Conservation (phyloP, 768 basidiomycete genomes). For the Rhizopogon sp. region DNA sequence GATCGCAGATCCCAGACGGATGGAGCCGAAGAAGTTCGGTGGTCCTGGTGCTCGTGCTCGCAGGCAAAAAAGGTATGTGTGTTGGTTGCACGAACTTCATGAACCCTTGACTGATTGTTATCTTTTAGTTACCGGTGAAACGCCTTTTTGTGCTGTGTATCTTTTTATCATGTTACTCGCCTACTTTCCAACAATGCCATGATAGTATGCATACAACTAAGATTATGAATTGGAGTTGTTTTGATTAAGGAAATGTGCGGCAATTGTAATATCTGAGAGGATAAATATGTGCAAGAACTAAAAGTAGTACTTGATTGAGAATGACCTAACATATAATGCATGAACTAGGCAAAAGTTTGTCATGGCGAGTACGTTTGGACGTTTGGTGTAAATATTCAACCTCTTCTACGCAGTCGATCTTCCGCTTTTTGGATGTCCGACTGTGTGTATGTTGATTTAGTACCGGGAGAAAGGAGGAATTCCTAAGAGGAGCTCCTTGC, state of each 20-base stretch:
- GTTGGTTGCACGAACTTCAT: background rate
- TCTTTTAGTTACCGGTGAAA: slow-evolving; percentile 62
- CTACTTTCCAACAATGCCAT: slow-evolving; percentile 32
- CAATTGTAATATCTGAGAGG: background rate
- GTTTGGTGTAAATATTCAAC: background rate
- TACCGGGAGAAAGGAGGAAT: background rate
- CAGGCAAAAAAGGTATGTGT: slow-evolving; percentile 85
- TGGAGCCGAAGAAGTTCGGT: slow-evolving; percentile 99
- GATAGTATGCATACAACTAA: slow-evolving; percentile 30
- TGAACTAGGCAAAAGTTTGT: background rate
- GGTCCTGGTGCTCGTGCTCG: slow-evolving; percentile 97
- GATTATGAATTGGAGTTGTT: slow-evolving; percentile 16
- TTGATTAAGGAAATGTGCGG: background rate
- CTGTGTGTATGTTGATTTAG: background rate
- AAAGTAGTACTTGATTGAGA: background rate
- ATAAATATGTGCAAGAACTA: background rate
- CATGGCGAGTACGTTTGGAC: background rate
- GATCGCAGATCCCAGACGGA: slow-evolving; percentile 93
- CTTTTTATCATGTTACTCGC: slow-evolving; percentile 42
- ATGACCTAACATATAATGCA: background rate
- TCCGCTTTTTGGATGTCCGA: background rate
- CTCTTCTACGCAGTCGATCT: background rate
- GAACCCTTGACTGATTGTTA: background rate
- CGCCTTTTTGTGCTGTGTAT: slow-evolving; percentile 22
- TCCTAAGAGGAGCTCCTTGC: background rate